Evolutionary conservation across 2,329 filamentous ascomycete species (phyloP).

Genomic region (Colletotrichum coccodes): DNA sequence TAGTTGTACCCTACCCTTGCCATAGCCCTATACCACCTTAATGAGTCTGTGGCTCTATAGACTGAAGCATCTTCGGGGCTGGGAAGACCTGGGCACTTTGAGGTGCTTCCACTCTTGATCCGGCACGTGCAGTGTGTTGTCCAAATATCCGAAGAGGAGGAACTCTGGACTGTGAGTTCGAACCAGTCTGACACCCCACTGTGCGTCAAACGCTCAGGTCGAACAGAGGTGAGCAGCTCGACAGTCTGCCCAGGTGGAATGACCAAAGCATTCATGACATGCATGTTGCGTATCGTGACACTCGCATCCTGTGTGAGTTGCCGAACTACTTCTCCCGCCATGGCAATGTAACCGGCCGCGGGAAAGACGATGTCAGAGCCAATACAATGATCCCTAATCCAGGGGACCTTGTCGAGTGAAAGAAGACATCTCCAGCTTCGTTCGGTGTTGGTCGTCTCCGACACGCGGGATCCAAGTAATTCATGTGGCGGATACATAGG

Average conservation of each 20-base stretch:
- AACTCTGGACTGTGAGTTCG: slow-evolving; percentile 14
- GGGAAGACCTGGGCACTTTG: background rate
- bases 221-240: background rate
- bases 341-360: slow-evolving; percentile 52
- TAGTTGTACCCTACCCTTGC: slow-evolving; percentile 11
- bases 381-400: slow-evolving; percentile 57
- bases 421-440: slow-evolving; percentile 55
- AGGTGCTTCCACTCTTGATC: background rate
- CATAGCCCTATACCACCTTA: slow-evolving; percentile 16
- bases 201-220: background rate
- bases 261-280: slow-evolving; percentile 1
- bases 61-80: background rate
- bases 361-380: slow-evolving; percentile 52
- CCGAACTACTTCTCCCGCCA: no score
- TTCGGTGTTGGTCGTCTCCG: slow-evolving; percentile 42
- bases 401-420: slow-evolving; percentile 49
- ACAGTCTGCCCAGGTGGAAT: background rate
- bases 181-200: background rate
- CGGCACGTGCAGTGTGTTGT: slow-evolving; percentile 1
- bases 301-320: background rate
- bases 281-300: background rate
- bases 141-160: background rate
- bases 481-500: slow-evolving; percentile 38
- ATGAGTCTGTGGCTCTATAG: background rate
- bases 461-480: slow-evolving; percentile 41